phyloP scores from a whole-genome alignment of 2,329 filamentous ascomycete genomes.

The Waltergamsia citrina region DNA sequence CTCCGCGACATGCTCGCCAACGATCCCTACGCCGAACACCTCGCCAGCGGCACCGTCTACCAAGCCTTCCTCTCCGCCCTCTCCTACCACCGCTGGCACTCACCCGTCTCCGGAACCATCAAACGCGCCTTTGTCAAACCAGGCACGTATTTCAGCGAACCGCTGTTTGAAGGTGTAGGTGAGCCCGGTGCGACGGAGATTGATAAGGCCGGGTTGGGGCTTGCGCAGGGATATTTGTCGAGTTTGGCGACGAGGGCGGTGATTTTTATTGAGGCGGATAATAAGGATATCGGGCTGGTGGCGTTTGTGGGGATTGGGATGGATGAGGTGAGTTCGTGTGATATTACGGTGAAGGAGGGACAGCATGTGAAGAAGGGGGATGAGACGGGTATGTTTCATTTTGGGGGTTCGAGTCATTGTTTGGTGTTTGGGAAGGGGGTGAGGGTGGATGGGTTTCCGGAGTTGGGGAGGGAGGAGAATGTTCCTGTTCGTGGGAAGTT shows the following conservation, averaged over 20 bases:
- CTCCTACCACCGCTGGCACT: conserved; percentile 65
- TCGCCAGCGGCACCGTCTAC: conserved; percentile 57
- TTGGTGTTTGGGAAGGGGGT: conserved; percentile 54
- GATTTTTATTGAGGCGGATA: conserved; percentile 63
- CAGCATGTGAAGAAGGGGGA: conserved; percentile 61
- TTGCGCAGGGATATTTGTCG: conserved; percentile 57
- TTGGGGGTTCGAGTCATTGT: conserved; percentile 64
- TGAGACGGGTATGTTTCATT: conserved; percentile 71
- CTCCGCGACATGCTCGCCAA: conserved; percentile 52
- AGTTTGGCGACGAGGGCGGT: conserved; percentile 59
- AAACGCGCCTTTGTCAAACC: conserved; percentile 46
- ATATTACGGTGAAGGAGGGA: conserved; percentile 58
- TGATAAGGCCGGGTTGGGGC: conserved; percentile 29
- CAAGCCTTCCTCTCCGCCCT: conserved; percentile 60
- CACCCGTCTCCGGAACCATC: conserved; percentile 54
- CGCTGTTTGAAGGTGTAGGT: conserved; percentile 25
- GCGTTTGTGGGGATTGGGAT: conserved; percentile 65
- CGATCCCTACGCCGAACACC: conserved; percentile 41
- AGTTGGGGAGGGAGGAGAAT: conserved; percentile 23
- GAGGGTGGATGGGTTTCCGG: conserved; percentile 29
- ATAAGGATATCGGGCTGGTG: conserved; percentile 57
- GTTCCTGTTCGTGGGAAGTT: conserved; percentile 27
- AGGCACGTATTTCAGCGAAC: conserved; percentile 61
- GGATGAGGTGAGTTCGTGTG: conserved; percentile 67
- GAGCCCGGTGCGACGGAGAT: conserved; percentile 21